Evolutionary conservation across 1,284 basidiomycete genomes (phyloP).

Genomic region (Ustilago nuda): DNA sequence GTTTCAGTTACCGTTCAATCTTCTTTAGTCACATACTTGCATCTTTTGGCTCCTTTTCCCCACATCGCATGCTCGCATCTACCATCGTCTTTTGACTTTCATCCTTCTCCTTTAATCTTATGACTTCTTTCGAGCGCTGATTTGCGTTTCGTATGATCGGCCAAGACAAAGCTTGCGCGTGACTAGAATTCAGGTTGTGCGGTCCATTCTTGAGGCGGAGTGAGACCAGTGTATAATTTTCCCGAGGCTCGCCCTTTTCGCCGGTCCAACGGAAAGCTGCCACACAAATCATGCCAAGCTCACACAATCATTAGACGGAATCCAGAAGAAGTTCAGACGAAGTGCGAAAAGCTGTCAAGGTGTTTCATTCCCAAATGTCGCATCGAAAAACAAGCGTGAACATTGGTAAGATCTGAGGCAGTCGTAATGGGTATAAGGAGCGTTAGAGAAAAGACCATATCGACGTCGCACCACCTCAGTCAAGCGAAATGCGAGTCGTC

Average conservation of each 20-base stretch:
- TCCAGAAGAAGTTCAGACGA: not conserved
- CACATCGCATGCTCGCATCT: constrained; percentile 4
- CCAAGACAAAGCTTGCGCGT: not conserved
- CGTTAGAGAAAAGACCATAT: not conserved
- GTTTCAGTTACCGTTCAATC: constrained; percentile 5
- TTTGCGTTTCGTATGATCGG: not conserved
- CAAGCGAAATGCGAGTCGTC: constrained; percentile 30
- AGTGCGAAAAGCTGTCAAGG: not conserved
- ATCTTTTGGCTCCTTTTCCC: constrained; percentile 3
- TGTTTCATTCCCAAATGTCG: not conserved
- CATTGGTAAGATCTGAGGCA: not conserved
- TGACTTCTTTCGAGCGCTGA: not conserved
- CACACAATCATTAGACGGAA: not conserved
- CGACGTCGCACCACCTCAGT: constrained; percentile 1
- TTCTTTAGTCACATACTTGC: constrained; percentile 3
- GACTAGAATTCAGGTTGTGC: not conserved
- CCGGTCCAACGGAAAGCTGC: not conserved
- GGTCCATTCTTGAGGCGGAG: not conserved
- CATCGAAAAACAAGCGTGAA: not conserved
- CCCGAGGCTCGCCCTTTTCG: not conserved
- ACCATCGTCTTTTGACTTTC: not conserved
- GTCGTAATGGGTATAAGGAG: not conserved
- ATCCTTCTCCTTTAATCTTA: constrained; percentile 1
- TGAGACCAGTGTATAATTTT: no score
- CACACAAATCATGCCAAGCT: not conserved